Evolutionary conservation across 2,329 filamentous ascomycete genomes (phyloP), one percentile per base, ranked within the genome.

Genomic region (Diaporthe citriasiana): DNA sequence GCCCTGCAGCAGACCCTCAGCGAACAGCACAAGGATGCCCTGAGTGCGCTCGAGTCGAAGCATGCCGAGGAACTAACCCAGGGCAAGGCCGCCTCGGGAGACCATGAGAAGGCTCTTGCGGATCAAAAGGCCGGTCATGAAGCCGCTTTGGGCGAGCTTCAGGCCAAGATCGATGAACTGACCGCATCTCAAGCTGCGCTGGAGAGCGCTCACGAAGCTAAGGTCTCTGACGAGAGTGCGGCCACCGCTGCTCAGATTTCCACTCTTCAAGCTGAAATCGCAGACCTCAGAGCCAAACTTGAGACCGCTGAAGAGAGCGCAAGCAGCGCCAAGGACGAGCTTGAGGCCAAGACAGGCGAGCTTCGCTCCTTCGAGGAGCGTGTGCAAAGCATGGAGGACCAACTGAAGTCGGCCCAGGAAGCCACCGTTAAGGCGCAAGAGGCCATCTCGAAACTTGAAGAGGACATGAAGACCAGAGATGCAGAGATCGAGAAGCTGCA

Each of bases 81-180:
- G 77, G 86, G 84, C 72, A 83, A 85, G 77, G 78, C 84, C 0
- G 83, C 87, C 65, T 82, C 83, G 12, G 82, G 83, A 17, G 85
- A 85, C 2, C 86, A 89, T 40, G 86, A 89, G 74, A 82, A 86
- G 72, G 83, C 85, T 27, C 79, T 91, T 38, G 81, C 84, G 13
- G 87, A 89, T 13, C 82, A 91, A 60, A 88, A 87, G 78, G 77
- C 84, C 5, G 82, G 82, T 63, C 88, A 92, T 75, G 87, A 90
- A 71, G 78, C 83, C 15, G 81, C 83, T 4, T 78, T 86, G 40
- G 84, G 83, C 33, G 86, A 87, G 27, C 81, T 92, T 59, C 87
- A 91, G 80, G 86, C 84, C 78, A 87, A 89, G 81, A 84, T 92
- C 42, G 86, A 89, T 27, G 86, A 88, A 53, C 80, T 91, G 70